Percentiles rank a stretch among this genome's conserved stretches.
Evolutionary conservation across 106 monocot species (phyloP).

Genomic region (Dendrobium chrysotoxum): DNA sequence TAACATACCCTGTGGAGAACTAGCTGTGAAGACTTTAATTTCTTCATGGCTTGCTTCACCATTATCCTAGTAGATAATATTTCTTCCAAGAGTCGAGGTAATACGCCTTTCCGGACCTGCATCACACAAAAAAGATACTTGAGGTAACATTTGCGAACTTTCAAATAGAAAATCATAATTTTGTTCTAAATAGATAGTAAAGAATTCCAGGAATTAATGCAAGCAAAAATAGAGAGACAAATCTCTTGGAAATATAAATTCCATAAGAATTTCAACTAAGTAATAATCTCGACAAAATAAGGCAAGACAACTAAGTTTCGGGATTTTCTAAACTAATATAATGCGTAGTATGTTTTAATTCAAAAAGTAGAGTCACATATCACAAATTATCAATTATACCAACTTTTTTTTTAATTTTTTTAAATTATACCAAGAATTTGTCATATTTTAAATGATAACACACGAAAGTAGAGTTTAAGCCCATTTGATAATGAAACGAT

Average conservation of each 20-base stretch:
- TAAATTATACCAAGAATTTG: no score
- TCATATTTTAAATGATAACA: no score
- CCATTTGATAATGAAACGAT: no score
- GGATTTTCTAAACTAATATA: not conserved
- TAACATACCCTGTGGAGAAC: conserved; percentile 58
- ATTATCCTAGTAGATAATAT: conserved; percentile 95
- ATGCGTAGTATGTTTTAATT: no score
- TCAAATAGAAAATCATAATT: conserved; percentile 1
- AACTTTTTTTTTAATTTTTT: no score
- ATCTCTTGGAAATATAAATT: not conserved
- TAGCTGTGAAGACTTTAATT: conserved; percentile 58
- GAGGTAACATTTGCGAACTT: not conserved
- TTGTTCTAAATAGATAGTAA: not conserved
- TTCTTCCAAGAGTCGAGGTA: conserved; percentile 83
- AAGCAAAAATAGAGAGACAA: not conserved
- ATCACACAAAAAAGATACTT: conserved; percentile 16
- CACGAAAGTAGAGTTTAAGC: no score
- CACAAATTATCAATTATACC: no score
- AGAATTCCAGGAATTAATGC: not conserved
- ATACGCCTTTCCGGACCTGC: conserved; percentile 82
- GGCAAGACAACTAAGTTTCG: no score
- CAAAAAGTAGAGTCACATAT: no score
- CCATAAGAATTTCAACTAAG: not conserved
- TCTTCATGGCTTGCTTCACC: conserved; percentile 96
- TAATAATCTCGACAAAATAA: no score